A percentile compares a stretch with the other conserved stretches of the same genome.
These are phyloP conservation scores for Salix caprea DNA, from an alignment of 345 rosid genomes.

Conservation along the genomic window DNA sequence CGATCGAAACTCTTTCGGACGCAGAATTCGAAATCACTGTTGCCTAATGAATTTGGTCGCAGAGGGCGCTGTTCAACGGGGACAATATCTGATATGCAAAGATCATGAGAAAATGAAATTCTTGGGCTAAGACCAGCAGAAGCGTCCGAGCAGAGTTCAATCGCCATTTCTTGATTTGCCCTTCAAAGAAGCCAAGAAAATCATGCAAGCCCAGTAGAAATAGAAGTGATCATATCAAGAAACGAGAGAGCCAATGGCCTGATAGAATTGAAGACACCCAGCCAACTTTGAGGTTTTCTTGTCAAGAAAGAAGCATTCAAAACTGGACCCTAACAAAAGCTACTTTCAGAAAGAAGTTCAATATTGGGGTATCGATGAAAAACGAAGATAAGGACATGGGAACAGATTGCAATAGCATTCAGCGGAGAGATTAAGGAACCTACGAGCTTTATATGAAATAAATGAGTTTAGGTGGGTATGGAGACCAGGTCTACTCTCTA, in stretches of 20 bases:
- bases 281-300: background rate
- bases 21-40: conserved; percentile 44
- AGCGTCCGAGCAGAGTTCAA: conserved; percentile 54
- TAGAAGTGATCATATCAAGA: background rate
- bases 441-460: background rate
- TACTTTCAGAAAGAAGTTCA: background rate
- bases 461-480: background rate
- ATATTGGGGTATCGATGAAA: background rate
- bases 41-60: conserved; percentile 41
- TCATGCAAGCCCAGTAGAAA: background rate
- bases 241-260: background rate
- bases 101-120: conserved; percentile 73
- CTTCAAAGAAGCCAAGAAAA: conserved; percentile 2
- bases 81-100: conserved; percentile 44
- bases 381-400: background rate
- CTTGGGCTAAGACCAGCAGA: conserved; percentile 57
- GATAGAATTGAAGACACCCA: background rate
- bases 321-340: background rate
- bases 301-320: background rate
- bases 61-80: conserved; percentile 50
- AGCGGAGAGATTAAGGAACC: background rate
- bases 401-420: background rate
- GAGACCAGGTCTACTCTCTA: background rate
- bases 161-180: conserved; percentile 42
- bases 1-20: conserved; percentile 22